Evolutionary conservation across 306 rosid species (phyloP).

Genomic region (Alnus rubra): DNA sequence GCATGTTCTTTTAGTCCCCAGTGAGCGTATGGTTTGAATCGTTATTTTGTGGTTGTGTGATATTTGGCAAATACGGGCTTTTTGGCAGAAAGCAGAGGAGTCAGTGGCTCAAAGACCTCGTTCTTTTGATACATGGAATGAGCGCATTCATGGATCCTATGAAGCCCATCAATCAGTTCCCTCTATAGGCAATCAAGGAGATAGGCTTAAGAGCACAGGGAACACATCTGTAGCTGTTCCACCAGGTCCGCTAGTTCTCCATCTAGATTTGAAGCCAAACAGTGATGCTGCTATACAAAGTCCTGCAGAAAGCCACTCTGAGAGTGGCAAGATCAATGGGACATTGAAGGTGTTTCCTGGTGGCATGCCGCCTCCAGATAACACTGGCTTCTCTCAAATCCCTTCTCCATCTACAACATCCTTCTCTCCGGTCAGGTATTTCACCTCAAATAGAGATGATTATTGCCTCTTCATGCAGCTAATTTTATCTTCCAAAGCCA

Average conservation of each 20-base stretch:
- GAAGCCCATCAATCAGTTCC: slow-evolving; percentile 5
- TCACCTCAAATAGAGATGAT: slow-evolving; percentile 26
- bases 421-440: slow-evolving; percentile 62
- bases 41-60: not conserved
- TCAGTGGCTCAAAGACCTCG: slow-evolving; percentile 42
- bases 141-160: slow-evolving; percentile 44
- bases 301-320: slow-evolving; percentile 35
- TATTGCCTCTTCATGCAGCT: slow-evolving; percentile 14
- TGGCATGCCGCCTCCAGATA: slow-evolving; percentile 45
- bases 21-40: not conserved
- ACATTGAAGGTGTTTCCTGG: slow-evolving; percentile 43
- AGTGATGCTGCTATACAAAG: slow-evolving; percentile 39
- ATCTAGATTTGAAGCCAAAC: slow-evolving; percentile 33
- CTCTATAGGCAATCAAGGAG: slow-evolving; percentile 32
- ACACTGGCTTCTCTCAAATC: slow-evolving; percentile 48
- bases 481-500: slow-evolving; percentile 3
- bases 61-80: slow-evolving; percentile 4
- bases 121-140: slow-evolving; percentile 50
- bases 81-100: slow-evolving; percentile 61
- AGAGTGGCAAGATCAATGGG: slow-evolving; percentile 49
- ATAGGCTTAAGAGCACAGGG: slow-evolving; percentile 29
- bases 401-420: slow-evolving; percentile 66
- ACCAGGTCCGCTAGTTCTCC: slow-evolving; percentile 35
- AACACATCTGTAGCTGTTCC: slow-evolving; percentile 36
- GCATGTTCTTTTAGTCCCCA: not conserved